Evolutionary conservation across 257 asterid genomes (phyloP), one percentile per base, ranked within the genome.

Genomic region (Avicennia marina): DNA sequence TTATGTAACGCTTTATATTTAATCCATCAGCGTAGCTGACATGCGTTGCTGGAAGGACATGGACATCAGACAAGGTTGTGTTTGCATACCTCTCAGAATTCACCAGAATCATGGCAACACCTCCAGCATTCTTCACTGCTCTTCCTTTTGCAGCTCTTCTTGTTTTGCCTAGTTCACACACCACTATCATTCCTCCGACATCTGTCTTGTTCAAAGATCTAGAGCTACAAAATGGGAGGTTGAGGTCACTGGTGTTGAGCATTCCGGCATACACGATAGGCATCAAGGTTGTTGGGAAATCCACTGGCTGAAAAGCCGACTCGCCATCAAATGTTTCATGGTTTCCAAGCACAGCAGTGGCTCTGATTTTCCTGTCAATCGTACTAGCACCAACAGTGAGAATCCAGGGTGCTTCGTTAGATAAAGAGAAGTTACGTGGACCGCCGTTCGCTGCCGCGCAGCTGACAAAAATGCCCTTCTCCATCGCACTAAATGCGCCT

Each of bases 341-440:
- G 40, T 66, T 33, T 43, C 66, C 56, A 4, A 66, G 60, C 38
- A 49, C 26, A 0, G 65, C 65, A 9, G 60, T 50, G 7, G 66
- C 72, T 11, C 25, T 43, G 2, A 66, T 29, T 18, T 59, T 36
- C 15, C 72, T 11, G 34, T 56, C 71, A 2, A 24, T 47, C 7
- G 65, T 65, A 25, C 70, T 48, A 9, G 70, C 64, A 13, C 71
- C 71, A 6, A 66, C 65, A 0, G 71, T 56, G 45, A 49, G 59
- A 11, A 58, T 44, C 70, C 70, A 65, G 2, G 70, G 70, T 9
- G 70, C 63, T 15, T 22, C 51, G 11, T 65, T 65, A 4, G 40
- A 21, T n/a, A 52, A 4, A 1, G 67, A 50, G 43, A 7, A 20
- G 25, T 52, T 60, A 9, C 0, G 20, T 2, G 72, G 72, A 5